A percentile compares a stretch with the other conserved stretches of the same genome.
Conservation (phyloP, 2,329 filamentous ascomycete species). For the Fusarium nodosum region DNA sequence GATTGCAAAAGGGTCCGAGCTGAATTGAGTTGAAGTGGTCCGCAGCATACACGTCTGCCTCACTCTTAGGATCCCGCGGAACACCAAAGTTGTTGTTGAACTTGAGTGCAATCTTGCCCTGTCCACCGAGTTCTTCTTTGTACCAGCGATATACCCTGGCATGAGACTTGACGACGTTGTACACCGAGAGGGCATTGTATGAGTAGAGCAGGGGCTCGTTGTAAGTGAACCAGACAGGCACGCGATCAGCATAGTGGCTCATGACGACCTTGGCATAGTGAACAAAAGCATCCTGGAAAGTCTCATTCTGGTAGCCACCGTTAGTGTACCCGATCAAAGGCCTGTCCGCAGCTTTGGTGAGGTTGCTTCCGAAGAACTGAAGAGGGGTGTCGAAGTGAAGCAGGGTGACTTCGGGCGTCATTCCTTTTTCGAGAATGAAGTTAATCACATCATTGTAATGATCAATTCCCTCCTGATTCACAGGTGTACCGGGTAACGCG, state of each 20-base stretch:
- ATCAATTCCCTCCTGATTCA: conserved; percentile 64
- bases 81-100: conserved; percentile 66
- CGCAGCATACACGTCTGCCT: conserved; percentile 60
- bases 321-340: conserved; percentile 57
- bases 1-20: conserved; percentile 65
- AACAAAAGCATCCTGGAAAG: conserved; percentile 65
- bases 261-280: conserved; percentile 67
- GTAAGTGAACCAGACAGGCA: conserved; percentile 67
- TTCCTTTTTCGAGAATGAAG: conserved; percentile 62
- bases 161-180: conserved; percentile 63
- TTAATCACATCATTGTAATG: conserved; percentile 69
- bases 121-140: conserved; percentile 65
- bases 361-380: conserved; percentile 57
- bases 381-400: conserved; percentile 65
- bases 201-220: conserved; percentile 64
- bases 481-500: conserved; percentile 62
- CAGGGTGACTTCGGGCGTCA: conserved; percentile 63
- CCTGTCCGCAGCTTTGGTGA: conserved; percentile 35
- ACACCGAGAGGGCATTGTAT: conserved; percentile 56
- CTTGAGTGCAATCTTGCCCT: conserved; percentile 64
- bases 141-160: conserved; percentile 67
- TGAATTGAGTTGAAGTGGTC: conserved; percentile 63
- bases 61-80: conserved; percentile 57
- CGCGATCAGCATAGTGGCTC: conserved; percentile 64
- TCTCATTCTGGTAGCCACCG: conserved; percentile 60